Percentiles rank a stretch among this genome's conserved stretches.
Conservation (phyloP, 176 grass and related monocot species). For the Zoysia japonica region DNA sequence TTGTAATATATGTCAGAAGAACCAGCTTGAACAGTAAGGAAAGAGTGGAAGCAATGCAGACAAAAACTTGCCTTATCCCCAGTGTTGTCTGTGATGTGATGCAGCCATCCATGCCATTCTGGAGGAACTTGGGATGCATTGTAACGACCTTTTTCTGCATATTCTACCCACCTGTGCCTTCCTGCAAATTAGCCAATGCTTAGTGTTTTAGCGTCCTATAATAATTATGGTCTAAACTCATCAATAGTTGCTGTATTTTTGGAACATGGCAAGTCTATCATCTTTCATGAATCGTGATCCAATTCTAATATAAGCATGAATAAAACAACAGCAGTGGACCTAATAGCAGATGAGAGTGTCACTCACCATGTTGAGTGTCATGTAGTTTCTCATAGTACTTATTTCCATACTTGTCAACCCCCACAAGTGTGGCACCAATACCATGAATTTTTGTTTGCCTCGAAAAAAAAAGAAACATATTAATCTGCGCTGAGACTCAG, state of each 20-base stretch:
- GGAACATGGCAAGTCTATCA: not conserved
- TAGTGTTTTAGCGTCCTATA: slow-evolving; percentile 7
- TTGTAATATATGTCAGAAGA: not conserved
- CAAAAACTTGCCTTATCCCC: slow-evolving; percentile 65
- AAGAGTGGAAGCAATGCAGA: not conserved
- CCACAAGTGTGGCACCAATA: slow-evolving; percentile 83
- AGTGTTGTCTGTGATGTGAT: slow-evolving; percentile 78
- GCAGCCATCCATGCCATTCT: slow-evolving; percentile 98
- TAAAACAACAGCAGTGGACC: not conserved
- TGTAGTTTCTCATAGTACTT: slow-evolving; percentile 89
- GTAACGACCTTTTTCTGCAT: slow-evolving; percentile 76
- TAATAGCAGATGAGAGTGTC: not conserved
- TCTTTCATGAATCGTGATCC: slow-evolving; percentile 1
- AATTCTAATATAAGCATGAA: not conserved
- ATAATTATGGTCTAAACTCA: not conserved
- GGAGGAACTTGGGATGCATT: slow-evolving; percentile 95
- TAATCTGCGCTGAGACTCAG: not conserved
- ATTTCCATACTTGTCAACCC: slow-evolving; percentile 91
- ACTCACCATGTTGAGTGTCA: slow-evolving; percentile 73
- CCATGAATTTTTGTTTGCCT: slow-evolving; percentile 99
- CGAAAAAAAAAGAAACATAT: slow-evolving; percentile 16
- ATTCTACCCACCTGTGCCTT: slow-evolving; percentile 92
- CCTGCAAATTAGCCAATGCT: slow-evolving; percentile 48
- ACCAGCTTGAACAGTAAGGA: not conserved
- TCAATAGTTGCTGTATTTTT: not conserved